A percentile compares a stretch with the other conserved stretches of the same genome.
Conservation (phyloP, 2,329 filamentous ascomycete genomes). For the Aaosphaeria pasadenensis region DNA sequence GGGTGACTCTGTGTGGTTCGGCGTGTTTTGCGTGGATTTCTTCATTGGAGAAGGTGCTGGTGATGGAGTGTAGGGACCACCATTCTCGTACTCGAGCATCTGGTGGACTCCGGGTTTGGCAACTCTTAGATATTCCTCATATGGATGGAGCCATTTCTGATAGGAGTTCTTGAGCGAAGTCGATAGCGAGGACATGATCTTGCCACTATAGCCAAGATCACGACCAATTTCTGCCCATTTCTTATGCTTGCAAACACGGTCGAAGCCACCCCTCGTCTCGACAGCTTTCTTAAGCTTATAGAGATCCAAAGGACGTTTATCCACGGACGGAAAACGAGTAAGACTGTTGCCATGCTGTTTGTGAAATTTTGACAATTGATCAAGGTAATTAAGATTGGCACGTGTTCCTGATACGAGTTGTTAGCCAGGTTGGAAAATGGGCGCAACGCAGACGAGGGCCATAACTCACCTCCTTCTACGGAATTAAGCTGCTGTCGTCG, state of each 20-base stretch:
- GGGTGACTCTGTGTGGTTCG: constrained; percentile 64
- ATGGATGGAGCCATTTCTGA: constrained; percentile 93
- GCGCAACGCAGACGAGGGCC: neutral
- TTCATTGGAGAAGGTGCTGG: constrained; percentile 74
- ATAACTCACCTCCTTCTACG: constrained; percentile 84
- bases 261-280: constrained; percentile 89
- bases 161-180: constrained; percentile 98
- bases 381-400: constrained; percentile 92
- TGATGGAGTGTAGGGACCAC: constrained; percentile 79
- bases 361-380: constrained; percentile 93
- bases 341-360: constrained; percentile 94
- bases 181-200: constrained; percentile 98
- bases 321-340: constrained; percentile 91
- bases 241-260: constrained; percentile 94
- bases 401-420: constrained; percentile 65
- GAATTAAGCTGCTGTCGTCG: constrained; percentile 96
- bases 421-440: constrained; percentile 2
- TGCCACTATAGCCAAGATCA: constrained; percentile 95
- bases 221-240: constrained; percentile 99
- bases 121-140: constrained; percentile 87
- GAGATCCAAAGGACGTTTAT: constrained; percentile 93
- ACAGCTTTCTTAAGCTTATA: constrained; percentile 97
- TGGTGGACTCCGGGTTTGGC: constrained; percentile 97
- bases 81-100: constrained; percentile 88
- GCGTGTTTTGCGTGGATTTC: constrained; percentile 47